A percentile compares a stretch with the other conserved stretches of the same genome.
Conservation (phyloP, 73 alveolate species). For the Paramecium biaurelia region DNA sequence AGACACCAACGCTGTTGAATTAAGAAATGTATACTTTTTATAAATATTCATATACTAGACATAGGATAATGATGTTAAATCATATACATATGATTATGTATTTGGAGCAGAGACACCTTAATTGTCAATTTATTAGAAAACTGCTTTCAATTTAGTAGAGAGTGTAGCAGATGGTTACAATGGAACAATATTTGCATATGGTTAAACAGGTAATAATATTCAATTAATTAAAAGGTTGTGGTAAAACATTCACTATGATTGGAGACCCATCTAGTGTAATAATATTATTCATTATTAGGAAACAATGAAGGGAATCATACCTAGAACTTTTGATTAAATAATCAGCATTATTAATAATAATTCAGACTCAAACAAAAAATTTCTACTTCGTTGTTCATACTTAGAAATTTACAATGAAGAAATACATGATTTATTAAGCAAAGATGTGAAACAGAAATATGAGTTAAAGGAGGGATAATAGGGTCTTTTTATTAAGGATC, state of each 20-base stretch:
- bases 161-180: conserved; percentile 95
- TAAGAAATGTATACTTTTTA: not conserved
- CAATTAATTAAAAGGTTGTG: conserved; percentile 72
- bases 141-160: conserved; percentile 96
- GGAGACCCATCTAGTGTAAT: conserved; percentile 71
- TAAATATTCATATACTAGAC: not conserved
- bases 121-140: conserved; percentile 88
- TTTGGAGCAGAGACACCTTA: conserved; percentile 87
- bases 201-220: conserved; percentile 71
- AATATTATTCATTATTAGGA: conserved; percentile 17
- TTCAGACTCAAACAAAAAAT: conserved; percentile 81
- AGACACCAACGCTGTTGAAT: conserved; percentile 37
- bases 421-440: conserved; percentile 88
- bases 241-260: conserved; percentile 94
- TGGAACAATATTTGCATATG: conserved; percentile 86
- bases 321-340: conserved; percentile 90
- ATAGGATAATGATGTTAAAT: conserved; percentile 48
- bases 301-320: conserved; percentile 83
- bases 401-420: conserved; percentile 98
- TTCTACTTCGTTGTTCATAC: conserved; percentile 91
- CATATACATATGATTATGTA: conserved; percentile 90
- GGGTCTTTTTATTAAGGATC: conserved; percentile 90
- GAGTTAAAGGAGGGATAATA: conserved; percentile 87
- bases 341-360: conserved; percentile 84
- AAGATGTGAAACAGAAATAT: conserved; percentile 68